Base-by-base conservation (phyloP, 2,329 filamentous ascomycete species). In the Aspergillus nomiae region DNA sequence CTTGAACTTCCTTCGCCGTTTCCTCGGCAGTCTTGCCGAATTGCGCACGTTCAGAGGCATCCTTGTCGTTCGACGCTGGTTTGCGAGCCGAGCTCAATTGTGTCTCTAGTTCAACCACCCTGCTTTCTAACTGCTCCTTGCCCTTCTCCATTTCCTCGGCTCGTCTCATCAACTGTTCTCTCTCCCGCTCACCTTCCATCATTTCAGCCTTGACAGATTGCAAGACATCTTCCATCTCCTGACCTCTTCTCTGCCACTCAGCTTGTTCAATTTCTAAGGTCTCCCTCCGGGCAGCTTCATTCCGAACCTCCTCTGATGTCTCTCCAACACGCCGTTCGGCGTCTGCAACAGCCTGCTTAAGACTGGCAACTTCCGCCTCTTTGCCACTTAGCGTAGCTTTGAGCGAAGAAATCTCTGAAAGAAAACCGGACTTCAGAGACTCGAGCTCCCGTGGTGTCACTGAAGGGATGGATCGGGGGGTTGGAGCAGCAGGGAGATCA, bases 361-460 rank as follows among this genome's bases (percentile, higher is more conserved):
- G 85, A 38, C 91, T 94, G 57, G 89, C 85, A 41, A 95, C 92
- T 76, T 98, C 94, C 7, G 94, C 94, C 75, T 98, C 94, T 73
- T 95, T 96, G 56, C 95, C 95, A 71, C 90, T 94, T 11, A 99
- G 83, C 11, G 92, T 94, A 3, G 95, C 95, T 73, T 92, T 95
- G 21, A 99, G 86, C n/a, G 91, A 92, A 65, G 92, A 96, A 63
- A 99, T 96, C 75, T 98, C 92, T 0, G 94, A 96, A 58, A 96
- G 85, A 71, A 96, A 96, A 28, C 86, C 87, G 0, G 94, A 97
- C 77, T 98, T 98, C 64, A 98, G 84, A 16, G 91, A 92, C 75
- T 99, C 95, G 2, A 98, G 84, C 79, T 99, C 95, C 38, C 95
- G 89, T 1, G 95, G 92, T 2, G 94, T 97, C 69, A 98, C 90